These are phyloP conservation scores for Backusella luteola DNA, from an alignment of 192 early-diverging fungal species.

Conservation along the genomic window DNA sequence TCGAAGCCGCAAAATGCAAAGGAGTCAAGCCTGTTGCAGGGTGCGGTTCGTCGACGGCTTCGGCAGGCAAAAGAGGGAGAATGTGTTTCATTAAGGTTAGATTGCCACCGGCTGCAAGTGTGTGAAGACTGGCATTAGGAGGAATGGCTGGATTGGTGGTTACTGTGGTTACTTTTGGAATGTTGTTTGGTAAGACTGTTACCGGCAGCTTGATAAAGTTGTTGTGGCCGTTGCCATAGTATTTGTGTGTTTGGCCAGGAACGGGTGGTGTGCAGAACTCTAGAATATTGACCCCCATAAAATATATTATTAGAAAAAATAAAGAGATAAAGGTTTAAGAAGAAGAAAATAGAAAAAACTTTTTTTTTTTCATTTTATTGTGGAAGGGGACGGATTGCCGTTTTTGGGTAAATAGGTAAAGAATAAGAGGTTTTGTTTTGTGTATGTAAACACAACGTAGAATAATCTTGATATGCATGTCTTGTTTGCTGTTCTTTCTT, in stretches of 20 bases:
- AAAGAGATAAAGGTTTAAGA: background rate
- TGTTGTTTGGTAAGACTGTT: background rate
- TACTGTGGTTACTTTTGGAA: background rate
- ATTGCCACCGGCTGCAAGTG: conserved; percentile 29
- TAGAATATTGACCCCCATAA: conserved; percentile 19
- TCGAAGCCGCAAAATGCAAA: conserved; percentile 57
- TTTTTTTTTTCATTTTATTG: background rate
- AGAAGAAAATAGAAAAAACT: background rate
- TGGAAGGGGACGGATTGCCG: background rate
- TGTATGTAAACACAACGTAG: background rate
- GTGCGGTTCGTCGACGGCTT: conserved; percentile 40
- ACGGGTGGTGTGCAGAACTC: conserved; percentile 57
- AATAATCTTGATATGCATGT: background rate
- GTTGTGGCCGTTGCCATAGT: conserved; percentile 54
- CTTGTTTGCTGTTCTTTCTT: no score
- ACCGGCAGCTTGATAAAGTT: conserved; percentile 42
- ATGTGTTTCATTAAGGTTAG: conserved; percentile 39
- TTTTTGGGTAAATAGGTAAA: background rate
- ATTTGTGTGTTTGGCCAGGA: conserved; percentile 52
- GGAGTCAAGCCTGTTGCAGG: conserved; percentile 50
- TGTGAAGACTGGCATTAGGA: conserved; percentile 15
- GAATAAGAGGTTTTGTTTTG: background rate
- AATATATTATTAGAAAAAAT: background rate
- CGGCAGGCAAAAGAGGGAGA: conserved; percentile 32
- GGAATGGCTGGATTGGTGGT: background rate